Base-by-base conservation (phyloP, 495 filamentous ascomycete species). In the Daldinia vernicosa region DNA sequence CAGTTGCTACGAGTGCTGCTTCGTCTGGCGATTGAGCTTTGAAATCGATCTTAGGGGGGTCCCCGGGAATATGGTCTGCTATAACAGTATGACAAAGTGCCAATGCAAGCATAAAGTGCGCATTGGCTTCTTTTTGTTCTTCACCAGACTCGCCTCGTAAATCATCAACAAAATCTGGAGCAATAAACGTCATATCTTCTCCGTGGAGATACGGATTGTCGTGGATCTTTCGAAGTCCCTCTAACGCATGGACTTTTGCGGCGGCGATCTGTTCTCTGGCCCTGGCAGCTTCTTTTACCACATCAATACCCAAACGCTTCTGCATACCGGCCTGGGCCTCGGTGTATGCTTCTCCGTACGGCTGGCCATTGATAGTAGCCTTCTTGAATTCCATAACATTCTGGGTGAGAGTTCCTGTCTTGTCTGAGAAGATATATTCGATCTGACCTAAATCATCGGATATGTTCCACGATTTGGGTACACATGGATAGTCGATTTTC, bases 331-430 rank as follows among this genome's bases (percentile, higher is more conserved):
- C 90, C 78, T 96, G 91, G 0, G 96, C 96, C 79, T 99, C 96
- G 0, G 96, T 98, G 75, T 97, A 98, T 0, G 96, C 96, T 80
- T 98, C 96, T 50, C 96, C 96, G 74, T 99, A 99, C 8, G 94
- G 88, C 59, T 93, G 85, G 9, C 96, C 95, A 75, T 98, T 98
- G 77, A 99, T 89, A 17, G 93, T 96, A 65, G 89, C 91, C 76
- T 99, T 99, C 79, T 98, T 98, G 88, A 98, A 99, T 80, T 99
- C 96, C 96, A 99, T 99, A 56, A 98, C 93, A 76, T 99, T 99
- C 75, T 99, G 96, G 6, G 96, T 99, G 71, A 99, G 81, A 4
- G 96, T 99, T 37, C 96, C 96, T 2, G 96, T 99, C 80, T 99
- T 99, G 83, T 99, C 96, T 1, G 96, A 98, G 83, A 99, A 99